Percentiles rank a stretch among this genome's conserved stretches.
phyloP scores from a whole-genome alignment of 768 basidiomycete species.

The Hysterangium stoloniferum region DNA sequence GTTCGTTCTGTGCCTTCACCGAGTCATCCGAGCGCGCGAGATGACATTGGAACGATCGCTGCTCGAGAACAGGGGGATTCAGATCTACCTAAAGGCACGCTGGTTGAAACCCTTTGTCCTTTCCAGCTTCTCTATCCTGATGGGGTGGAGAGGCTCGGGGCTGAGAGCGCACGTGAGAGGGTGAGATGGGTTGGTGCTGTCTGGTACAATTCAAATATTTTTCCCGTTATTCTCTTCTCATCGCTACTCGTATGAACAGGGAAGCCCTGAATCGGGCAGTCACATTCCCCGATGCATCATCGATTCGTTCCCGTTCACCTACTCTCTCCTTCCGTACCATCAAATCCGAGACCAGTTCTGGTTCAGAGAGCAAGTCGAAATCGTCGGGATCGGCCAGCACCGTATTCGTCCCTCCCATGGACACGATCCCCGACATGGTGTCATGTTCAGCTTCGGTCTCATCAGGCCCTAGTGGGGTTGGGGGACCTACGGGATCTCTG shows the following conservation, averaged over 20 bases:
- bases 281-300: slow-evolving; percentile 37
- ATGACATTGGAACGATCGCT: slow-evolving; percentile 83
- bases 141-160: slow-evolving; percentile 80
- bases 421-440: slow-evolving; percentile 53
- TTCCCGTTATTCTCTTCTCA: slow-evolving; percentile 8
- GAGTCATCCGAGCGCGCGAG: slow-evolving; percentile 68
- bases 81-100: slow-evolving; percentile 27
- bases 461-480: slow-evolving; percentile 2
- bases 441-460: slow-evolving; percentile 36
- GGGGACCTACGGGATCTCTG: slow-evolving; percentile 43
- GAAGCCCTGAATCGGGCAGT: slow-evolving; percentile 67
- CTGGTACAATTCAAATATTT: slow-evolving; percentile 47
- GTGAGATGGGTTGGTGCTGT: slow-evolving; percentile 89
- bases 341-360: slow-evolving; percentile 40
- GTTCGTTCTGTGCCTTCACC: slow-evolving; percentile 80
- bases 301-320: slow-evolving; percentile 45
- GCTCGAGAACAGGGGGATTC: slow-evolving; percentile 48
- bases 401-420: slow-evolving; percentile 70
- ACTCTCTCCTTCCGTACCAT: slow-evolving; percentile 64
- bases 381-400: slow-evolving; percentile 57
- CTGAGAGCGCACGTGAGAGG: slow-evolving; percentile 81
- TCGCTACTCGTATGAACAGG: slow-evolving; percentile 47
- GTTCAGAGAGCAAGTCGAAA: slow-evolving; percentile 20
- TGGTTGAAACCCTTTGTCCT: slow-evolving; percentile 74
- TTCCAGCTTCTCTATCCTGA: slow-evolving; percentile 89